phyloP scores from a whole-genome alignment of 768 basidiomycete species.

The Pleurotus cornucopiae region DNA sequence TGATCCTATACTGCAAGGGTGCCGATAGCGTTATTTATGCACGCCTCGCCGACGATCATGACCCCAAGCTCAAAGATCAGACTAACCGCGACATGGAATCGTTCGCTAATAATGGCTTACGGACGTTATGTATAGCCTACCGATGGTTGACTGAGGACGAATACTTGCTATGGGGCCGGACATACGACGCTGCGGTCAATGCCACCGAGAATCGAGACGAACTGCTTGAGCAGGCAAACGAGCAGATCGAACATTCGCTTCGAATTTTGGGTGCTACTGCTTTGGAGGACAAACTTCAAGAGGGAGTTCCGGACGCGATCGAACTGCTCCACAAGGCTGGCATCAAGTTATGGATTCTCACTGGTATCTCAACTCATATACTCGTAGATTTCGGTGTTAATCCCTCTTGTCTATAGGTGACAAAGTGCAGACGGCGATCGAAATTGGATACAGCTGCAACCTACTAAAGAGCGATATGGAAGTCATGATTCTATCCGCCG shows the following conservation, averaged over 20 bases:
- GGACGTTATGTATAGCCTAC: conserved; percentile 89
- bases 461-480: conserved; percentile 93
- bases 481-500: conserved; percentile 93
- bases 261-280: conserved; percentile 92
- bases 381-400: neutral
- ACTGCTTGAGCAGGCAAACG: conserved; percentile 85
- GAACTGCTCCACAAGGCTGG: conserved; percentile 88
- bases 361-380: conserved; percentile 45
- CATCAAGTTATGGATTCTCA: conserved; percentile 97
- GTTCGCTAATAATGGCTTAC: conserved; percentile 89
- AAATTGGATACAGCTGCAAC: conserved; percentile 96
- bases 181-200: conserved; percentile 79
- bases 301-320: conserved; percentile 95
- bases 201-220: conserved; percentile 81
- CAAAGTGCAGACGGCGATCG: conserved; percentile 97
- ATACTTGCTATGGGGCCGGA: conserved; percentile 74
- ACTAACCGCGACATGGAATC: conserved; percentile 87
- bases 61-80: conserved; percentile 65
- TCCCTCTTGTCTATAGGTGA: conserved; percentile 51
- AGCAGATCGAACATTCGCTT: conserved; percentile 77
- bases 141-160: conserved; percentile 78
- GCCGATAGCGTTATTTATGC: conserved; percentile 94
- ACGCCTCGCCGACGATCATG: conserved; percentile 74
- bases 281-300: conserved; percentile 95
- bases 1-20: conserved; percentile 93